phyloP scores from a whole-genome alignment of 75 land plant species.

The Isoetes taiwanensis region DNA sequence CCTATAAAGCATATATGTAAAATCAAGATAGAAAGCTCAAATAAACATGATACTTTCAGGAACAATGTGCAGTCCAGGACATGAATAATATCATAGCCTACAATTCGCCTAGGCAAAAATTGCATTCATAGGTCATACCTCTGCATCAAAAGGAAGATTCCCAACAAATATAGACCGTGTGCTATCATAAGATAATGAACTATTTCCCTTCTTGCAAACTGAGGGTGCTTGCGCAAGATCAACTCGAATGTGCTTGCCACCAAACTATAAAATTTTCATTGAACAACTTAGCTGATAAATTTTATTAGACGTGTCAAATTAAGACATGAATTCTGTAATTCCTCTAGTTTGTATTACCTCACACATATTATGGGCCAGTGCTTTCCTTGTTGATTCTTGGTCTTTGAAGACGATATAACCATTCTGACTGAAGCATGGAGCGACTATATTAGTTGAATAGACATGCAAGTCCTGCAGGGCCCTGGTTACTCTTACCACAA shows the following conservation, averaged over 20 bases:
- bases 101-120: no score
- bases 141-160: constrained; percentile 96
- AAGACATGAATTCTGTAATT: no score
- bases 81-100: no score
- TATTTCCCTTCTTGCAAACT: constrained; percentile 35
- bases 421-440: constrained; percentile 47
- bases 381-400: constrained; percentile 52
- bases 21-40: no score
- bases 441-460: no score
- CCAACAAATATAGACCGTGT: constrained; percentile 86
- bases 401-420: constrained; percentile 86
- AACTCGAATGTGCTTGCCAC: constrained; percentile 88
- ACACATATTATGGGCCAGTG: constrained; percentile 76
- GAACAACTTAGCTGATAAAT: no score
- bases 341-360: constrained; percentile 32
- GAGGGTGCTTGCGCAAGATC: constrained; percentile 84
- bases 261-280: constrained; percentile 38
- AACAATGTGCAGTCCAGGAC: no score
- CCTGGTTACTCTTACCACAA: no score
- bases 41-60: no score
- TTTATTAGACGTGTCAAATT: no score
- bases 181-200: constrained; percentile 44
- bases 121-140: constrained; percentile 48
- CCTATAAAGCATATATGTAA: constrained; percentile 44
- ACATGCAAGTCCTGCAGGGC: no score